Base-by-base conservation (phyloP, 306 rosid genomes). In the Castanea mollissima region DNA sequence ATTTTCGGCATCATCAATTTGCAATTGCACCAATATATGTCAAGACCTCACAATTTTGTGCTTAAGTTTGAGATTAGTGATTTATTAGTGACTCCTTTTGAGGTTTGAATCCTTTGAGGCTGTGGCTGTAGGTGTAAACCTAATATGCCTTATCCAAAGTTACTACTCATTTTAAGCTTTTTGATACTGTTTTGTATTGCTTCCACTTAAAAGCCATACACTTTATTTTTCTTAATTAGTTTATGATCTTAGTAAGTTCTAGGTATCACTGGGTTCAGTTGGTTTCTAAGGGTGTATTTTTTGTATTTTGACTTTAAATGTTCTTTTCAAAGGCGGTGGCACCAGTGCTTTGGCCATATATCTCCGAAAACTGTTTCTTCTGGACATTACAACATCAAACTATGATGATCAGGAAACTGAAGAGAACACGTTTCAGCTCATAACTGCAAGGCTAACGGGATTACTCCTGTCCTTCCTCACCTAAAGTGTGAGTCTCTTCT, bases 331-430 rank as follows among this genome's bases (percentile, higher is more conserved):
- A 83, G 83, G 71, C 88, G 91, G 99, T 75, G 99, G 93, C 78
- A 91, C 98, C 16, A 93, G 98, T 79, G 94, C 98, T 78, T 85
- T 95, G 88, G 99, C 97, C 67, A 91, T 95, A 77, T 95, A 90
- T 84, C 89, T 95, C 38, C 83, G 51, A 59, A 91, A 83, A 76
- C 70, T 88, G 46, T 78, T 81, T 84, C 34, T 84, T 86, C 92
- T 95, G 74, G 96, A 92, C 80, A 89, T 95, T 79, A 95, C 94
- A 54, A 92, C 99, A 23, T 95, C 99, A 6, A 97, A 95, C 82
- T 95, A 92, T 72, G 78, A 88, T 73, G 98, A 95, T 82, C 86
- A 83, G 83, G 98, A 92, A 87, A 95, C 91, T 83, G 92, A 89
- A 85, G 95, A 90, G 41, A 95, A 91, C 79, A 91, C 92, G 46